Evolutionary conservation across 208 protist genomes (phyloP), one percentile per base, ranked within the genome.

Genomic region (Leishmania mexicana): DNA sequence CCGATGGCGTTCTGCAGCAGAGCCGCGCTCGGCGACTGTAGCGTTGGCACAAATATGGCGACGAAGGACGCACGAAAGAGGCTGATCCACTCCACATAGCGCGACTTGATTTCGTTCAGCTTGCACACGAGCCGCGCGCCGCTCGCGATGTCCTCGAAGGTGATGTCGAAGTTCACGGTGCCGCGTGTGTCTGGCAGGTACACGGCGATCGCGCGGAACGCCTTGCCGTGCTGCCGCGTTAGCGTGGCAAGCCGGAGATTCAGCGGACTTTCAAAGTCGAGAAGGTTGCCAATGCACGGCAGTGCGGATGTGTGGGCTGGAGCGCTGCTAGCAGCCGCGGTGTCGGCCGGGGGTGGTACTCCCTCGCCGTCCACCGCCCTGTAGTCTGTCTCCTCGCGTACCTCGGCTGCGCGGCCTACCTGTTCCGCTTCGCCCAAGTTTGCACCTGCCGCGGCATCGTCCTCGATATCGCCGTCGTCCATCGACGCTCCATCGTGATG

Each of bases 191-290:
- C 75, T 1, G 90, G 89, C 78, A 95, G 87, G 75, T 87, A 84
- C 15, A 95, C 95, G 19, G 92, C 90, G 72, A 97, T 90, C 7
- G 92, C 88, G 64, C 95, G 93, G 62, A 97, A 96, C 35, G 95
- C 90, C 83, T 95, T 96, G 57, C 93, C 95, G 58, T 85, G 84
- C 75, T 96, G 89, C 28, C 90, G 92, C 68, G 93, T 96, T 51
- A 97, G 89, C 38, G 95, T 97, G 65, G 93, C 93, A 40, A 96
- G 85, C 21, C 95, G 93, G 15, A 97, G 93, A 79, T 97, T 97
- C 38, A 97, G 86, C 51, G 95, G 89, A 60, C 88, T 93, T 82
- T 97, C 95, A 51, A 94, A 88, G 78, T 95, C 91, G 1, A 95
- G 80, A 15, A 95, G 81, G 21, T 88, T 89, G 31, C 88, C 91